Evolutionary conservation across 495 filamentous ascomycete genomes (phyloP).

Genomic region (Neurospora sublineolata): DNA sequence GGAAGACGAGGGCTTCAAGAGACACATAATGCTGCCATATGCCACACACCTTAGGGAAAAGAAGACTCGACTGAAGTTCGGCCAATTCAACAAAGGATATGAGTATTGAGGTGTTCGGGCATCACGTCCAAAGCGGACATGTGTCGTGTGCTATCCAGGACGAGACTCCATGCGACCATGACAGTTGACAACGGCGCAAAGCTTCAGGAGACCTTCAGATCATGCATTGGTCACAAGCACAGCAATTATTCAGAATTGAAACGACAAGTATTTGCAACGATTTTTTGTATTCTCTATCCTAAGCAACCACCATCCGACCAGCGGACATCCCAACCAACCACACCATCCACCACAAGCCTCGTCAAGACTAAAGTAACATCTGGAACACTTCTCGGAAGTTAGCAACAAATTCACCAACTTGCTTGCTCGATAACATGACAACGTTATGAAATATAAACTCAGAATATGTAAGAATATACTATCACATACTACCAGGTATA

Average conservation of each 20-base stretch:
- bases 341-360: neutral
- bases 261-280: neutral
- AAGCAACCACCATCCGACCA: neutral
- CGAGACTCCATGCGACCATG: neutral
- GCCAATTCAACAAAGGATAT: neutral
- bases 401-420: neutral
- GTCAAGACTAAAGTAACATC: neutral
- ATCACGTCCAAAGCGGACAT: too few relatives aligned
- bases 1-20: too few relatives aligned
- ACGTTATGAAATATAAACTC: conserved; percentile 1
- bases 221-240: neutral
- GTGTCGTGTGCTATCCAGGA: neutral
- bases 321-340: neutral
- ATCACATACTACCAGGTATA: conserved; percentile 21
- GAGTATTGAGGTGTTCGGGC: neutral
- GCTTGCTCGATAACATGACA: neutral
- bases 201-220: neutral
- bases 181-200: neutral
- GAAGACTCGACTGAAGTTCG: neutral
- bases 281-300: neutral
- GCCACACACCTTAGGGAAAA: neutral
- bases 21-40: neutral
- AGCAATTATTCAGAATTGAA: neutral
- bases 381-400: neutral
- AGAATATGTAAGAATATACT: conserved; percentile 28